phyloP scores from a whole-genome alignment of 2,329 filamentous ascomycete species.

The Fusarium sarcochroum region DNA sequence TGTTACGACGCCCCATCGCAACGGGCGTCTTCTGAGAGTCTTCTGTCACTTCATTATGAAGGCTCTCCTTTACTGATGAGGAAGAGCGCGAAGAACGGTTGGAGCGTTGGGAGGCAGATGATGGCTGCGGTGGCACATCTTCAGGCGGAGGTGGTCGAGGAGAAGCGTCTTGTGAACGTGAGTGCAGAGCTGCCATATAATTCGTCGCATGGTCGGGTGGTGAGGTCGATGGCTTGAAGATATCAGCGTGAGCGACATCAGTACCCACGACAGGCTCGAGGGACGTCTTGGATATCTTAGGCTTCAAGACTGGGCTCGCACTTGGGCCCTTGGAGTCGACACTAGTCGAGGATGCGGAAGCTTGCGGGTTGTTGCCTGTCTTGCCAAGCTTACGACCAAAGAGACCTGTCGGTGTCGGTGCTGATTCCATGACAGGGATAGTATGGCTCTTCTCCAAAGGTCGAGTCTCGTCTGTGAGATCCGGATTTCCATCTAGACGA shows the following conservation, averaged over 20 bases:
- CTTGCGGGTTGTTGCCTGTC: conserved; percentile 48
- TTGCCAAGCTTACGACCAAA: conserved; percentile 66
- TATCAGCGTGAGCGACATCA: conserved; percentile 76
- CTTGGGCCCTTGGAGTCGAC: conserved; percentile 62
- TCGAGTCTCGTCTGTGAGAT: conserved; percentile 57
- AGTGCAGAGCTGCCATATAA: conserved; percentile 78
- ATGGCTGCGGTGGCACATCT: conserved; percentile 54
- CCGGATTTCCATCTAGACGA: conserved; percentile 58
- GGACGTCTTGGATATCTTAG: conserved; percentile 59
- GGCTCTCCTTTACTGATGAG: conserved; percentile 59
- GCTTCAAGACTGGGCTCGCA: conserved; percentile 54
- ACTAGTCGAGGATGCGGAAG: conserved; percentile 63
- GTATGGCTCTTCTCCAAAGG: conserved; percentile 70
- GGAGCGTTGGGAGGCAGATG: conserved; percentile 56
- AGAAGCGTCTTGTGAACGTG: conserved; percentile 69
- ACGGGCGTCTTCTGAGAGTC: conserved; percentile 48
- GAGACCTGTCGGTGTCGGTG: conserved; percentile 56
- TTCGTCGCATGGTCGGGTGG: conserved; percentile 72
- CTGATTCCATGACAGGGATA: conserved; percentile 60
- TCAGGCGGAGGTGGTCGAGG: conserved; percentile 57
- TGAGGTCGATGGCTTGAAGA: conserved; percentile 69
- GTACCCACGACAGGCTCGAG: conserved; percentile 77
- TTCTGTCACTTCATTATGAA: conserved; percentile 56
- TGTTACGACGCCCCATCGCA: conserved; percentile 54
- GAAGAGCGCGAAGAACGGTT: conserved; percentile 69